A percentile compares a stretch with the other conserved stretches of the same genome.
Evolutionary conservation across 1,139 yeast genomes (phyloP).

Genomic region (Blastobotrys elegans): DNA sequence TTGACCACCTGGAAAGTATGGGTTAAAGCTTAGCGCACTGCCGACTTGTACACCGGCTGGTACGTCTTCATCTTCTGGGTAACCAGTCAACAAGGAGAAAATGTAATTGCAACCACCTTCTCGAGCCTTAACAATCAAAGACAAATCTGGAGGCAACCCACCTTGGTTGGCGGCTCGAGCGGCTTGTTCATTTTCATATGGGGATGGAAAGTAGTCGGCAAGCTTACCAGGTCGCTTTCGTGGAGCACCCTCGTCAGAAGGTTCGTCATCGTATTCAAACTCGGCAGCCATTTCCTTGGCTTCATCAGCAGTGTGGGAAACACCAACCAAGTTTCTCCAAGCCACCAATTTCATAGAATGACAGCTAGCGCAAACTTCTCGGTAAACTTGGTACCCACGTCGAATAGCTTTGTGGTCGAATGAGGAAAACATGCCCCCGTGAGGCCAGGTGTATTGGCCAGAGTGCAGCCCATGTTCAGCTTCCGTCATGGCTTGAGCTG

Average conservation of each 20-base stretch:
- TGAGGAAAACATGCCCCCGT: conserved; percentile 79
- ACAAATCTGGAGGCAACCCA: conserved; percentile 97
- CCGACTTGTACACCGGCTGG: conserved; percentile 97
- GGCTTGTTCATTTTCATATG: conserved; percentile 96
- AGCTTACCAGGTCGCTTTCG: conserved; percentile 98
- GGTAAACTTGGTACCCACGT: conserved; percentile 98
- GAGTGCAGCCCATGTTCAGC: conserved; percentile 99
- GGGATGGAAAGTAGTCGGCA: conserved; percentile 92
- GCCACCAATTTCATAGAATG: conserved; percentile 96
- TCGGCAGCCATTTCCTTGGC: conserved; percentile 94
- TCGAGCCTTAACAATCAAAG: conserved; percentile 97
- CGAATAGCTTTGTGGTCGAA: conserved; percentile 96
- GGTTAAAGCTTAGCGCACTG: conserved; percentile 95
- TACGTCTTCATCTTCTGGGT: conserved; percentile 97
- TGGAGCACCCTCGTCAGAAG: conserved; percentile 99
- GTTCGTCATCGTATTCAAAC: conserved; percentile 97
- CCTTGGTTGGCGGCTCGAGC: conserved; percentile 99
- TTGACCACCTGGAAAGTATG: conserved; percentile 99
- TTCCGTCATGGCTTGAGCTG: conserved; percentile 94
- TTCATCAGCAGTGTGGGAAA: conserved; percentile 86
- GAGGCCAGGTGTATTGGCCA: conserved; percentile 91
- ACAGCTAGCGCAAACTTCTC: conserved; percentile 98
- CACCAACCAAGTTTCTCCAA: conserved; percentile 98
- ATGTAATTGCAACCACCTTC: conserved; percentile 98
- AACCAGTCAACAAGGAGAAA: conserved; percentile 92